A percentile compares a stretch with the other conserved stretches of the same genome.
Conservation (phyloP, 2,329 filamentous ascomycete species). For the Penicillium rolfsii region DNA sequence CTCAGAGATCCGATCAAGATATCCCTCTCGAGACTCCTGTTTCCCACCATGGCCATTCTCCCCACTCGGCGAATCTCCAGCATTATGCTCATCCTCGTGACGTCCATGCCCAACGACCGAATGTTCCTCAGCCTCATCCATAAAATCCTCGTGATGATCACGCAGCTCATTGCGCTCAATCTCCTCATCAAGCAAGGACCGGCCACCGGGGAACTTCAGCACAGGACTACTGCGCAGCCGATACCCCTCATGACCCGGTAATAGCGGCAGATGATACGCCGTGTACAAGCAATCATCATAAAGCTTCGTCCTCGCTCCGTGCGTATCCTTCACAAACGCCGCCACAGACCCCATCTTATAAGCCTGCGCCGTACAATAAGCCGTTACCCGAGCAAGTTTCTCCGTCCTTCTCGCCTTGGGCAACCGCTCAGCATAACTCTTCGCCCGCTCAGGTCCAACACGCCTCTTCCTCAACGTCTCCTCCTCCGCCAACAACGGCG, state of each 20-base stretch:
- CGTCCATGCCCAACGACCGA: conserved; percentile 44
- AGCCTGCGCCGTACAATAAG: conserved; percentile 93
- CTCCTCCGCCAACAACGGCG: conserved; percentile 59
- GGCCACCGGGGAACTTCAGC: conserved; percentile 88
- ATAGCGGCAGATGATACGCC: conserved; percentile 87
- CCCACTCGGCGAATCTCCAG: conserved; percentile 19
- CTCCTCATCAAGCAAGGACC: conserved; percentile 89
- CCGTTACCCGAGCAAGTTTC: conserved; percentile 86
- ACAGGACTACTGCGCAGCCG: conserved; percentile 87
- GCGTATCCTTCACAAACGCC: conserved; percentile 81
- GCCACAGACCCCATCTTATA: conserved; percentile 90
- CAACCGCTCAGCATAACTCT: conserved; percentile 91
- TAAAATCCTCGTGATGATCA: conserved; percentile 90
- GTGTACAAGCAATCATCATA: conserved; percentile 98
- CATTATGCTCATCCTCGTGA: conserved; percentile 36
- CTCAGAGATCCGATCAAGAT: conserved; percentile 21
- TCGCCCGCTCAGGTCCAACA: conserved; percentile 61
- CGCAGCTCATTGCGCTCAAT: conserved; percentile 91
- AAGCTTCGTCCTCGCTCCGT: conserved; percentile 89
- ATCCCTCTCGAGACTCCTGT: conserved; percentile 17
- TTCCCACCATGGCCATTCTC: conserved; percentile 14
- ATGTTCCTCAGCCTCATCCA: conserved; percentile 64
- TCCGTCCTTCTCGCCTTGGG: conserved; percentile 86
- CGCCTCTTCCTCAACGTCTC: conserved; percentile 62
- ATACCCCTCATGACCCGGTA: conserved; percentile 85